Evolutionary conservation across 148 eudicot species (phyloP).

Genomic region (Hydrangea macrophylla): DNA sequence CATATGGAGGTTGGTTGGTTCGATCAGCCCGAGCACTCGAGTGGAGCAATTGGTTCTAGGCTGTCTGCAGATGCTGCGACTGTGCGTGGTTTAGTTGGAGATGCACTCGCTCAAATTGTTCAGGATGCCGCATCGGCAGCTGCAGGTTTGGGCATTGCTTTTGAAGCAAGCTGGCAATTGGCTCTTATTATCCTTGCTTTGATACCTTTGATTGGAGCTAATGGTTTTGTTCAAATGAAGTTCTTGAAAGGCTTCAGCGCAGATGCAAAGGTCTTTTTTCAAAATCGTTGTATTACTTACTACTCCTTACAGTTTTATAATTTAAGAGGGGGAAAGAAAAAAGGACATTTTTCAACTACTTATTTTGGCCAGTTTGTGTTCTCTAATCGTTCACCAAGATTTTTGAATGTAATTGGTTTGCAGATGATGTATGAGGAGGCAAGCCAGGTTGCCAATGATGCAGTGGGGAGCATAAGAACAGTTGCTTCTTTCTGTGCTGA

Average conservation of each 20-base stretch:
- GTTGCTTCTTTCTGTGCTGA: conserved; percentile 74
- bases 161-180: conserved; percentile 69
- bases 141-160: conserved; percentile 69
- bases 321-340: not conserved
- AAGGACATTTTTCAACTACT: no score
- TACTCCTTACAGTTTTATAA: not conserved
- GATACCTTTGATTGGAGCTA: conserved; percentile 62
- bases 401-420: not conserved
- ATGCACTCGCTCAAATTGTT: conserved; percentile 65
- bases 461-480: conserved; percentile 75
- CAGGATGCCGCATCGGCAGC: conserved; percentile 52
- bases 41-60: conserved; percentile 78
- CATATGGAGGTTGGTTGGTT: conserved; percentile 86
- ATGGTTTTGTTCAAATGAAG: conserved; percentile 55
- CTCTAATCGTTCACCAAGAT: not conserved
- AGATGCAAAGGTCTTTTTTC: conserved; percentile 63
- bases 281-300: not conserved
- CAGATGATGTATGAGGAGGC: conserved; percentile 67
- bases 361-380: conserved; percentile 3
- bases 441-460: conserved; percentile 82
- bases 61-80: conserved; percentile 73
- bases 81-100: conserved; percentile 75
- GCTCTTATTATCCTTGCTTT: conserved; percentile 61
- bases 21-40: conserved; percentile 67
- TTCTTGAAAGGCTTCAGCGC: conserved; percentile 73